phyloP scores from a whole-genome alignment of 352 stramenopile genomes.

The Stephanocyclus meneghinianus region DNA sequence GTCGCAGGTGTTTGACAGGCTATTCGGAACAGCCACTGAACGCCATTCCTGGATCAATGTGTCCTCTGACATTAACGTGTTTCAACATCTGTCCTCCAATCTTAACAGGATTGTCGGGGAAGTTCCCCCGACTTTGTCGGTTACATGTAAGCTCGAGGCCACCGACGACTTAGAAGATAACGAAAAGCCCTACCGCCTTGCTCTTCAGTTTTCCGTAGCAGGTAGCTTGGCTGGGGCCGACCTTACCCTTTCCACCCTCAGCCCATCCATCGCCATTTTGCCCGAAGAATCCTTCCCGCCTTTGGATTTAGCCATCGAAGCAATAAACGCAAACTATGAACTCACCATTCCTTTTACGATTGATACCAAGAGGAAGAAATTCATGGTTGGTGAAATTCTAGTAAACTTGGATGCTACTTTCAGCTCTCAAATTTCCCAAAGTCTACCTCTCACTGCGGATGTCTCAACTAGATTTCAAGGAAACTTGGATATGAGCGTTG shows the following conservation, averaged over 20 bases:
- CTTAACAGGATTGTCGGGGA: not conserved
- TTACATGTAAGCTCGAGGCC: not conserved
- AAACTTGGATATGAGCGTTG: slow-evolving; percentile 4
- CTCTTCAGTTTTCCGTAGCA: not conserved
- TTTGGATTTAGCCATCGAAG: slow-evolving; percentile 1
- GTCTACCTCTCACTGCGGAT: slow-evolving; percentile 6
- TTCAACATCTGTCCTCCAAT: not conserved
- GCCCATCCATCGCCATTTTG: slow-evolving; percentile 7
- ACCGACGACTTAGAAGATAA: slow-evolving; percentile 1
- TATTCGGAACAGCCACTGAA: slow-evolving; percentile 19
- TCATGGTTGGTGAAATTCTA: slow-evolving; percentile 23
- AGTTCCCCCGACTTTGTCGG: slow-evolving; percentile 4
- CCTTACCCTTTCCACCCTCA: not conserved
- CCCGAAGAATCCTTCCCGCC: slow-evolving; percentile 7
- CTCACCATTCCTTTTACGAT: slow-evolving; percentile 13
- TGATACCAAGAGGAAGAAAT: slow-evolving; percentile 13
- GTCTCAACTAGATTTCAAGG: slow-evolving; percentile 20
- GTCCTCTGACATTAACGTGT: not conserved
- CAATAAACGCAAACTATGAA: slow-evolving; percentile 16
- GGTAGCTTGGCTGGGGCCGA: slow-evolving; percentile 10
- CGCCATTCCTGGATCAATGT: slow-evolving; percentile 19
- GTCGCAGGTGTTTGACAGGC: slow-evolving; percentile 16
- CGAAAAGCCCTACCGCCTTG: not conserved
- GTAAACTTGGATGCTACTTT: slow-evolving; percentile 7
- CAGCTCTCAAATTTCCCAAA: slow-evolving; percentile 2